Evolutionary conservation across 805 yeast species (phyloP).

Genomic region (Maudiozyma saulgeensis): DNA sequence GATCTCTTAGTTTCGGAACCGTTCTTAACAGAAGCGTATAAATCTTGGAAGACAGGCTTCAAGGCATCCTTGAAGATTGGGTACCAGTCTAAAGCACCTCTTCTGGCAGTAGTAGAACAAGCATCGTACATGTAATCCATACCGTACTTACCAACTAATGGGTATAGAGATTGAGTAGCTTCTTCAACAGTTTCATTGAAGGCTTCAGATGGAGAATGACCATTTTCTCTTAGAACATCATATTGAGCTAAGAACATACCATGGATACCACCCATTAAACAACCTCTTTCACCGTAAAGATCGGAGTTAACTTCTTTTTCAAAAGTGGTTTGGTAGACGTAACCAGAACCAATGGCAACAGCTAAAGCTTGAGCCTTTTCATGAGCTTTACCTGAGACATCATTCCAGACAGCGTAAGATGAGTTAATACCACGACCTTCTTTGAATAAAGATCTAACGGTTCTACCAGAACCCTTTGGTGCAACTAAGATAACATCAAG

Average conservation of each 20-base stretch:
- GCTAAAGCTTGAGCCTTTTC: constrained; percentile 98
- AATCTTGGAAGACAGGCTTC: constrained; percentile 95
- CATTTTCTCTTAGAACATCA: constrained; percentile 98
- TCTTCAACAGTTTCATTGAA: constrained; percentile 99
- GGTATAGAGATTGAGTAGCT: constrained; percentile 98
- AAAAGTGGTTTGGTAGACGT: constrained; percentile 98
- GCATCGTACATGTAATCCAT: constrained; percentile 99
- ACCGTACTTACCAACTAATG: constrained; percentile 98
- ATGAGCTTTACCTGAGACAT: constrained; percentile 97
- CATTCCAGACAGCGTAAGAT: constrained; percentile 99
- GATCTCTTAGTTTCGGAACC: constrained; percentile 98
- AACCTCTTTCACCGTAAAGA: constrained; percentile 99
- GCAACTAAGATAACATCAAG: constrained; percentile 97
- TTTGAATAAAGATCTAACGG: constrained; percentile 97
- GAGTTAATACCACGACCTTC: constrained; percentile 99
- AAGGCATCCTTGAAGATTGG: constrained; percentile 97
- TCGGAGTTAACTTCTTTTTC: constrained; percentile 99
- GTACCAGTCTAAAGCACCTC: constrained; percentile 99
- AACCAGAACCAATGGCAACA: constrained; percentile 98
- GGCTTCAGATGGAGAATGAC: constrained; percentile 99
- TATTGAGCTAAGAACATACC: constrained; percentile 99
- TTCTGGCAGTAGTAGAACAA: constrained; percentile 99
- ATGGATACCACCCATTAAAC: constrained; percentile 99
- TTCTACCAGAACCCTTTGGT: constrained; percentile 99
- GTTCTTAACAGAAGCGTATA: constrained; percentile 89